Base-by-base conservation (phyloP, 148 eudicot species). In the Linanthus parryae region DNA sequence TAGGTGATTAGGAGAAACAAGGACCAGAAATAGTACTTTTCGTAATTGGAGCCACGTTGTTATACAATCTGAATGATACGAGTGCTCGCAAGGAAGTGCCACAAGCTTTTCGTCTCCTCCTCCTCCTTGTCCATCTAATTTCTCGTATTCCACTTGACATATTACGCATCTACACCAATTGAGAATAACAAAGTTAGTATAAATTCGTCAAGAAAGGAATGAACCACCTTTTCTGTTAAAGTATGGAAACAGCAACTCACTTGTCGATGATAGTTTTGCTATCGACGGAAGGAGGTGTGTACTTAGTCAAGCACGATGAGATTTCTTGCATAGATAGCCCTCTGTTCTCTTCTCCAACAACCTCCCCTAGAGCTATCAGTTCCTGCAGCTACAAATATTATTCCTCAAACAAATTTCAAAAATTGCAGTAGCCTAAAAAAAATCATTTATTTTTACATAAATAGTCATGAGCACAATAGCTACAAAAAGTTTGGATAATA, bases 121-220 rank as follows among this genome's bases (percentile, higher is more conserved):
- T n/a, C n/a, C n/a, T n/a, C n/a, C n/a, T n/a, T n/a, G n/a, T n/a
- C n/a, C n/a, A n/a, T n/a, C n/a, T n/a, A n/a, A n/a, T n/a, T n/a
- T n/a, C 42, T 81, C 80, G 22, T 71, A 81, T 15, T 77, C 87
- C 33, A 66, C 47, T 73, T 81, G 87, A 63, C 87, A 81, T 61
- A 81, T 63, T 50, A 77, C 87, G 51, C 87, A 81, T 65, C 83
- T 81, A 40, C 7, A 24, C n/a, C n/a, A n/a, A n/a, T n/a, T n/a
- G n/a, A n/a, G n/a, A n/a, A n/a, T n/a, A n/a, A n/a, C n/a, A n/a
- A n/a, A n/a, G n/a, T n/a, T n/a, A n/a, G n/a, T n/a, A n/a, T n/a
- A n/a, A n/a, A n/a, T n/a, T n/a, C n/a, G n/a, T n/a, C n/a, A n/a
- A n/a, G n/a, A n/a, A n/a, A n/a, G n/a, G n/a, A n/a, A n/a, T n/a